phyloP scores from a whole-genome alignment of 2,329 filamentous ascomycete species.

The Epicoccum nigrum region DNA sequence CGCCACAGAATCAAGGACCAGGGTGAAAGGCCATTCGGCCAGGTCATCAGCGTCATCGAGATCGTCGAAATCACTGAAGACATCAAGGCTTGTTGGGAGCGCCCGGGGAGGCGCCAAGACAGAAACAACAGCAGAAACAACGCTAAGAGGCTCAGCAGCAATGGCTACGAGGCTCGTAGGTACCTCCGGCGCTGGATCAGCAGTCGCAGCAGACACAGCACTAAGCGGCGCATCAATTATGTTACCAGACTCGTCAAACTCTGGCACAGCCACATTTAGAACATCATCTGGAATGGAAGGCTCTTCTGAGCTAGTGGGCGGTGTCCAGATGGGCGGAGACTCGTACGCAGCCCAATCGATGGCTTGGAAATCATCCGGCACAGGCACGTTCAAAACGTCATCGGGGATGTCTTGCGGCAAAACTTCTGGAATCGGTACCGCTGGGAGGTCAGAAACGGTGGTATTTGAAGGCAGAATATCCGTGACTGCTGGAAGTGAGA shows the following conservation, averaged over 20 bases:
- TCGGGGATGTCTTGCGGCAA: neutral
- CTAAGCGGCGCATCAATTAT: neutral
- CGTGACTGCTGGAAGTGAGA: neutral
- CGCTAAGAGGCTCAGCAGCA: neutral
- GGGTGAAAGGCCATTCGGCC: conserved; percentile 8
- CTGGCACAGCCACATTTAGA: conserved; percentile 9
- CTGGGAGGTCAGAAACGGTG: neutral
- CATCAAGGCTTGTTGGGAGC: conserved; percentile 7
- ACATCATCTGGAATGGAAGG: conserved; percentile 7
- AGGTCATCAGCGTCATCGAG: no score
- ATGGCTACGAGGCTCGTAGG: neutral
- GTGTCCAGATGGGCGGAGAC: conserved; percentile 1
- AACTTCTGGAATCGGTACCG: neutral
- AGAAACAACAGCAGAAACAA: neutral
- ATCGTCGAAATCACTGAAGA: no score
- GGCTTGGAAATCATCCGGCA: conserved; percentile 9
- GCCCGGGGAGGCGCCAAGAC: neutral
- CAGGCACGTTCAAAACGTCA: conserved; percentile 3
- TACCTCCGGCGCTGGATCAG: neutral
- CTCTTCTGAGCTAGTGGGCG: neutral
- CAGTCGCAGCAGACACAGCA: neutral
- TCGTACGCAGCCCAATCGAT: conserved; percentile 11
- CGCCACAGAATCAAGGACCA: neutral
- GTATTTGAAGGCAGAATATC: neutral
- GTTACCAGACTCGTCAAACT: conserved; percentile 6